phyloP scores from a whole-genome alignment of 1,284 basidiomycete genomes.

The Kwoniella shivajii region DNA sequence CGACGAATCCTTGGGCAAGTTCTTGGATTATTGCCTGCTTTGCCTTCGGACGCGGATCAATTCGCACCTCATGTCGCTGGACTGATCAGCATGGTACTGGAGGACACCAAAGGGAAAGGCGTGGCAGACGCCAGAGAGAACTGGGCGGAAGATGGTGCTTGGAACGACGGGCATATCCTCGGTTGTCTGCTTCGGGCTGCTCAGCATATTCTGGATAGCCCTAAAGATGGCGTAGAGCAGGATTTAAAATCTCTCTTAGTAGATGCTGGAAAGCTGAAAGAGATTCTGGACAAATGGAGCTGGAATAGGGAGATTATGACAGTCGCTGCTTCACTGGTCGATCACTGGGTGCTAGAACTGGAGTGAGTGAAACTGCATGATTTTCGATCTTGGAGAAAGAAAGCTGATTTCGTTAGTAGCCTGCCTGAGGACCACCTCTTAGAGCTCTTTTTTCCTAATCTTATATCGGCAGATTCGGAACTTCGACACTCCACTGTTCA shows the following conservation, averaged over 20 bases:
- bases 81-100: conserved; percentile 10
- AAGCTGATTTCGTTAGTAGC: conserved; percentile 4
- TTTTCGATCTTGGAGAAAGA: neutral
- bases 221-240: conserved; percentile 16
- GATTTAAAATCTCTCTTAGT: conserved; percentile 21
- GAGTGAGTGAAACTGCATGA: conserved; percentile 18
- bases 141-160: conserved; percentile 31
- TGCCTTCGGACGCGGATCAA: conserved; percentile 28
- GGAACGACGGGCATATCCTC: conserved; percentile 42
- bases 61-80: conserved; percentile 26
- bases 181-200: conserved; percentile 26
- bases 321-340: conserved; percentile 59
- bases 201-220: conserved; percentile 16
- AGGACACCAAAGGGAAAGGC: neutral
- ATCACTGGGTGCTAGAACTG: conserved; percentile 42
- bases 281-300: conserved; percentile 63
- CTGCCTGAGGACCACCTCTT: conserved; percentile 11
- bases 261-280: conserved; percentile 54
- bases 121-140: conserved; percentile 8
- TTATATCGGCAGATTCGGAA: conserved; percentile 56
- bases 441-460: conserved; percentile 38
- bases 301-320: conserved; percentile 61
- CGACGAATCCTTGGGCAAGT: conserved; percentile 37
- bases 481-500: conserved; percentile 52
- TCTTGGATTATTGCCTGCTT: conserved; percentile 35